Base-by-base conservation (phyloP, 768 basidiomycete species). In the Suillus sp. region DNA sequence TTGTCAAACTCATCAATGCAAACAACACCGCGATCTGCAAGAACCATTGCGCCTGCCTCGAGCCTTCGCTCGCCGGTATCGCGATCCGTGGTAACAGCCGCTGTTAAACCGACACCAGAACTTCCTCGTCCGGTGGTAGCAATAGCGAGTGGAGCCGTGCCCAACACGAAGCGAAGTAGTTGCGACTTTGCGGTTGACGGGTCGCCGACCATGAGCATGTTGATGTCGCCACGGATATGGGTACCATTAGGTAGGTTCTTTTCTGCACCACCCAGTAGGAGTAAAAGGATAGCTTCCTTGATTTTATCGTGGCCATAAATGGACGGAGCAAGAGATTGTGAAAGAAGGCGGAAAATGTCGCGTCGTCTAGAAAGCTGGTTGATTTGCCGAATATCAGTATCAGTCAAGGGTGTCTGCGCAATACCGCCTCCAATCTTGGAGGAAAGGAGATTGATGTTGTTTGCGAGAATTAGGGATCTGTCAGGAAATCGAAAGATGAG, bases 1-100 rank as follows among this genome's bases (percentile, higher is more conserved):
- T 99, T 99, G 84, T 99, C 97, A 72, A 99, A 99, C 78, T 99
- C 97, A 77, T 99, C 97, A 69, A 99, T 99, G 76, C 97, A 99
- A 51, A 99, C 96, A 25, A 99, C 95, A 20, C 97, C 97, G 69
- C 96, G 89, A 77, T 99, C 97, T 34, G 97, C 97, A 64, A 99
- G 89, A 60, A 99, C 97, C 97, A 99, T 99, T 14, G 97, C 97
- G 50, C 97, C 97, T 4, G 97, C 97, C 79, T 99, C 97, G 58
- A 99, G 85, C 65, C 97, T 82, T 64, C 97, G 87, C 73, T 99
- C 97, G 60, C 96, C 96, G 18, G 97, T 99, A 72, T 99, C 97
- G 75, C 92, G 92, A 78, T 99, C 97, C 9, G 92, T 97, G 25
- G 97, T 99, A 18, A 99, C 97, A 1, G 97, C 97, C 22, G 97